Conservation (phyloP, 1,284 basidiomycete genomes). For the Peniophora sp. region DNA sequence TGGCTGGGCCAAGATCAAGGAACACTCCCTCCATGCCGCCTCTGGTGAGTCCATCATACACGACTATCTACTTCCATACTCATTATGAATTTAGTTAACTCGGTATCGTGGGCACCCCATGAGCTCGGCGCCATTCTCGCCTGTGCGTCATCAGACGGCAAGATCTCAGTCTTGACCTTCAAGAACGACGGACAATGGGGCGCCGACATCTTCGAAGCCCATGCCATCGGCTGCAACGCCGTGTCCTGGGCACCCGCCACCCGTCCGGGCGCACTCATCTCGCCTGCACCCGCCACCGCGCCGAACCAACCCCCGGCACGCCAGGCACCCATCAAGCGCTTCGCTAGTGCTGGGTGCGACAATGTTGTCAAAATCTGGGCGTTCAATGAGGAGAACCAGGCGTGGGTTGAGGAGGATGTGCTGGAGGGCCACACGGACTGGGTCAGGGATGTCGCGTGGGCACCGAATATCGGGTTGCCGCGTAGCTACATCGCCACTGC, state of each 20-base stretch:
- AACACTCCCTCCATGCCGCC: conserved; percentile 90
- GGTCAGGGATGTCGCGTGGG: conserved; percentile 98
- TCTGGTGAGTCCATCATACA: conserved; percentile 57
- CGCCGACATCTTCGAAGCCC: conserved; percentile 91
- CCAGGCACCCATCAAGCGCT: conserved; percentile 56
- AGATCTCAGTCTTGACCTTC: conserved; percentile 94
- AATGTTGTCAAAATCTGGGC: conserved; percentile 95
- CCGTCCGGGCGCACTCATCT: conserved; percentile 76
- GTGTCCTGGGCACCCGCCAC: conserved; percentile 97
- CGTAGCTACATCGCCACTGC: conserved; percentile 94
- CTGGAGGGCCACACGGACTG: conserved; percentile 92
- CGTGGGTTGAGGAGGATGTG: conserved; percentile 87
- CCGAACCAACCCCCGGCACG: conserved; percentile 13
- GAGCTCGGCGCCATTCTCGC: conserved; percentile 95
- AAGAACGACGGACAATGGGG: conserved; percentile 98
- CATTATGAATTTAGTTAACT: conserved; percentile 63
- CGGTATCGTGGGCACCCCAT: conserved; percentile 96
- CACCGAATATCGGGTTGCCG: conserved; percentile 92
- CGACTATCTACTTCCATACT: background rate
- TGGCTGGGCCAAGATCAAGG: conserved; percentile 92
- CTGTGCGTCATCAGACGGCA: conserved; percentile 97
- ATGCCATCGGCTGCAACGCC: conserved; percentile 95
- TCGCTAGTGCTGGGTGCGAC: conserved; percentile 94
- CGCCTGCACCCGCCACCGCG: conserved; percentile 37
- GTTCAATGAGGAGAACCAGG: conserved; percentile 67